phyloP scores from a whole-genome alignment of 805 yeast genomes.

The Tetrapisispora nanseiensis region DNA sequence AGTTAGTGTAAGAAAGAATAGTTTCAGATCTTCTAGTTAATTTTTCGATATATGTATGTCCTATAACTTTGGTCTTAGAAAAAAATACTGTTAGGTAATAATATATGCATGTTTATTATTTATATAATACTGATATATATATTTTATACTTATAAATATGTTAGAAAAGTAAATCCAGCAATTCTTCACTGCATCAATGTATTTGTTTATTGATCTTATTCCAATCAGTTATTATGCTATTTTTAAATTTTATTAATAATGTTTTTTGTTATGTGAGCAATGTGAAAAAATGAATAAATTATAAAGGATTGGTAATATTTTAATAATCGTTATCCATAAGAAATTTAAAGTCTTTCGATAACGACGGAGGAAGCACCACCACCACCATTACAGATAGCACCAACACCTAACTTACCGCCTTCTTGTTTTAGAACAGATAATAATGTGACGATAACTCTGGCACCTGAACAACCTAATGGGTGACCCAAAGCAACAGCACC shows the following conservation, averaged over 20 bases:
- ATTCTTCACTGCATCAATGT: too few relatives aligned
- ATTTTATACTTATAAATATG: neutral
- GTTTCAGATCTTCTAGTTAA: too few relatives aligned
- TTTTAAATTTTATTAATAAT: neutral
- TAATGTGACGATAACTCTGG: conserved; percentile 83
- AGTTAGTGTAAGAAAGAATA: too few relatives aligned
- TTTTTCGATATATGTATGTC: too few relatives aligned
- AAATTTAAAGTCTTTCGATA: conserved; percentile 47
- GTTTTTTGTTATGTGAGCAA: neutral
- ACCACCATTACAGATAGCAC: conserved; percentile 98
- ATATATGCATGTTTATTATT: conserved; percentile 1
- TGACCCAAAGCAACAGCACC: conserved; percentile 96
- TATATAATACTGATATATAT: neutral
- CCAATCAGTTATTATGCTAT: neutral
- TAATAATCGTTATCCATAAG: too few relatives aligned
- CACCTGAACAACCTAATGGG: conserved; percentile 95
- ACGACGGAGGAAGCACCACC: conserved; percentile 97
- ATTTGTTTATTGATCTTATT: too few relatives aligned
- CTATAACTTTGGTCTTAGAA: neutral
- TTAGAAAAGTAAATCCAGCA: neutral
- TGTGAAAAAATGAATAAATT: neutral
- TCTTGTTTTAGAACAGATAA: conserved; percentile 75
- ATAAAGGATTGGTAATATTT: too few relatives aligned
- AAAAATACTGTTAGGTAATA: neutral
- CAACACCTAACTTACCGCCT: conserved; percentile 79